These are phyloP conservation scores for Toxoplasma gondii DNA, from an alignment of 169 alveolate species.

Conservation along the genomic window DNA sequence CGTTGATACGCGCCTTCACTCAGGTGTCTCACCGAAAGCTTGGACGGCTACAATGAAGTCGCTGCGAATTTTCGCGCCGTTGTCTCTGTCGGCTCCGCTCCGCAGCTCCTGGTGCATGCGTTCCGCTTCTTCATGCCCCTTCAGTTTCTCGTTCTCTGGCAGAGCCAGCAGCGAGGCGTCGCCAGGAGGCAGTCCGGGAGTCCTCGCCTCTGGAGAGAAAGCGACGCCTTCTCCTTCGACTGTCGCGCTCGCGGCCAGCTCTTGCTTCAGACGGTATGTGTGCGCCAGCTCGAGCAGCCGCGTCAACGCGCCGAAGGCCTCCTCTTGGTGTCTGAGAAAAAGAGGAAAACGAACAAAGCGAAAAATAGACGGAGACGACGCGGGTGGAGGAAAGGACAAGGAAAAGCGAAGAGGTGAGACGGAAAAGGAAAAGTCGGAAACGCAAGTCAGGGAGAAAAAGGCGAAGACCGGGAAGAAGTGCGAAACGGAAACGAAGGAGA, in stretches of 20 bases:
- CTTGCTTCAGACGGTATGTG: background rate
- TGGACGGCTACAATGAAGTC: background rate
- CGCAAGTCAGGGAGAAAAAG: background rate
- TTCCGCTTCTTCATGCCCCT: background rate
- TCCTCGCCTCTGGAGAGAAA: no score
- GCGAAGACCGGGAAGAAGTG: background rate
- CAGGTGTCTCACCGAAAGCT: background rate
- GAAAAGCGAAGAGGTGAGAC: background rate
- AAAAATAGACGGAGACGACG: no score
- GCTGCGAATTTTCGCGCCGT: background rate
- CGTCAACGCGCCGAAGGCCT: constrained; percentile 26
- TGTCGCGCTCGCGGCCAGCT: background rate
- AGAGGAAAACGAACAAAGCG: background rate
- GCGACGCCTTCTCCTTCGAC: no score
- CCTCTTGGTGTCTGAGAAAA: constrained; percentile 7
- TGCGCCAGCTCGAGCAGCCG: background rate
- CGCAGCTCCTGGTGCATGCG: background rate
- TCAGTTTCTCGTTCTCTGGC: background rate
- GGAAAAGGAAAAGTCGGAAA: background rate
- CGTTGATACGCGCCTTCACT: background rate
- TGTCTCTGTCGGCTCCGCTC: background rate
- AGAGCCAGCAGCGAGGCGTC: no score
- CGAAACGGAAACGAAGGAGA: background rate
- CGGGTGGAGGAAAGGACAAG: background rate
- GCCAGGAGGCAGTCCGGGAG: no score